These are phyloP conservation scores for Dactylellina leptospora DNA, from an alignment of 2,329 filamentous ascomycete genomes.

Conservation along the genomic window DNA sequence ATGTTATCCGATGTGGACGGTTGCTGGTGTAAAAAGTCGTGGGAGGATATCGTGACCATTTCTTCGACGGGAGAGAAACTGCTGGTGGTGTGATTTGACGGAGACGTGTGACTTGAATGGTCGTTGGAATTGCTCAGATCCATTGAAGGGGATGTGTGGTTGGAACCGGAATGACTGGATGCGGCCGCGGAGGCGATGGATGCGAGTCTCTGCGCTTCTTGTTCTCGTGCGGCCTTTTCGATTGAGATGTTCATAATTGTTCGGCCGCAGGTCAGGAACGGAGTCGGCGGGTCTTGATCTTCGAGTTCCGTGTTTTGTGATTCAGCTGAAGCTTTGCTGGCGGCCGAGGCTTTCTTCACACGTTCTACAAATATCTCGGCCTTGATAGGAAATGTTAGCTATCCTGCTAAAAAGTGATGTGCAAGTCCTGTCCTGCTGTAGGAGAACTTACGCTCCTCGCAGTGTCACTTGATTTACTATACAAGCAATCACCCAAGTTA, in stretches of 20 bases:
- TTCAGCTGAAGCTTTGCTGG: conserved; percentile 10
- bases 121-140: conserved; percentile 38
- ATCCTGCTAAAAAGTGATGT: no score
- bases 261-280: conserved; percentile 28
- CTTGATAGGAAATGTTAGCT: no score
- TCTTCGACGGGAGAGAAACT: conserved; percentile 44
- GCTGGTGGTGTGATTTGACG: conserved; percentile 39
- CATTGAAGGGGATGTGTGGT: conserved; percentile 48
- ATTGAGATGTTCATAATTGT: conserved; percentile 49
- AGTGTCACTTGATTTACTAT: not conserved
- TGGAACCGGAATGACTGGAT: conserved; percentile 25
- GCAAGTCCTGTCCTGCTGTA: no score
- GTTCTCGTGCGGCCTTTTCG: conserved; percentile 28
- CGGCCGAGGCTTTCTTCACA: conserved; percentile 3
- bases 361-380: conserved; percentile 28
- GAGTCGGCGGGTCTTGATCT: conserved; percentile 11
- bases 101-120: conserved; percentile 36
- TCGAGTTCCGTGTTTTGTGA: conserved; percentile 20
- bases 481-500: conserved; percentile 41
- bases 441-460: conserved; percentile 7
- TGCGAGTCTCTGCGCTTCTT: conserved; percentile 35
- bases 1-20: conserved; percentile 8
- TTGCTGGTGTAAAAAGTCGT: conserved; percentile 37
- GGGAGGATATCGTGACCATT: conserved; percentile 31
- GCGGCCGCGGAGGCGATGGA: conserved; percentile 10